Evolutionary conservation across 2,329 filamentous ascomycete genomes (phyloP).

Genomic region (Paecilomyces dactylethromorphus): DNA sequence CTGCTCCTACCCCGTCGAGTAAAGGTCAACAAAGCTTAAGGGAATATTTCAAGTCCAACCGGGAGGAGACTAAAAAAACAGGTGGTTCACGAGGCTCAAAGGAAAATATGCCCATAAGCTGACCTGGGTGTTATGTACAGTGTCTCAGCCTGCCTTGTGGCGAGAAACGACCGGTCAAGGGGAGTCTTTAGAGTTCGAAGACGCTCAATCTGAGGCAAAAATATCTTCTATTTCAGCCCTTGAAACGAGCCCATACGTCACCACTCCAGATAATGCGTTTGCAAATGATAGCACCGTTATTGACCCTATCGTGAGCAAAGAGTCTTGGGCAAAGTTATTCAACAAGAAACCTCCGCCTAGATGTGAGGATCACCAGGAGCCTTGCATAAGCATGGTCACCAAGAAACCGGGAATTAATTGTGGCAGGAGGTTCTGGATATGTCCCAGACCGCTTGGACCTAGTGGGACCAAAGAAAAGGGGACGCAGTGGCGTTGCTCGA

Average conservation of each 20-base stretch:
- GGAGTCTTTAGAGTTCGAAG: background rate
- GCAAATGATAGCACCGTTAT: slow-evolving; percentile 44
- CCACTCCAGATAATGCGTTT: slow-evolving; percentile 13
- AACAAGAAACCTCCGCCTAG: slow-evolving; percentile 65
- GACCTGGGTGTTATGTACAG: background rate
- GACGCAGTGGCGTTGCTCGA: slow-evolving; percentile 80
- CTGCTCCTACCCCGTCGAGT: slow-evolving; percentile 15
- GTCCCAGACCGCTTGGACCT: slow-evolving; percentile 71
- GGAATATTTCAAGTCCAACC: slow-evolving; percentile 70
- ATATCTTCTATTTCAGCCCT: background rate
- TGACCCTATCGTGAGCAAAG: slow-evolving; percentile 66
- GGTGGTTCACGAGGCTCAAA: background rate
- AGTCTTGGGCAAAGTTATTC: slow-evolving; percentile 81
- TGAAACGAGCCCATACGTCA: slow-evolving; percentile 2
- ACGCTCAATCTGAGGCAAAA: background rate
- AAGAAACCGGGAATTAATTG: slow-evolving; percentile 86
- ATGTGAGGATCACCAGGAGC: slow-evolving; percentile 78
- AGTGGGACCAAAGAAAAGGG: slow-evolving; percentile 77
- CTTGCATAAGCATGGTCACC: slow-evolving; percentile 74
- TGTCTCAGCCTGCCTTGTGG: background rate
- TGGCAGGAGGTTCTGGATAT: slow-evolving; percentile 62
- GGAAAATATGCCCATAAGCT: background rate
- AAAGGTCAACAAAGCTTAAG: slow-evolving; percentile 60
- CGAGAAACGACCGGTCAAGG: background rate
- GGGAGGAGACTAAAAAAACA: slow-evolving; percentile 8